Base-by-base conservation (phyloP, 805 yeast genomes). In the Saccharomycopsis malanga region DNA sequence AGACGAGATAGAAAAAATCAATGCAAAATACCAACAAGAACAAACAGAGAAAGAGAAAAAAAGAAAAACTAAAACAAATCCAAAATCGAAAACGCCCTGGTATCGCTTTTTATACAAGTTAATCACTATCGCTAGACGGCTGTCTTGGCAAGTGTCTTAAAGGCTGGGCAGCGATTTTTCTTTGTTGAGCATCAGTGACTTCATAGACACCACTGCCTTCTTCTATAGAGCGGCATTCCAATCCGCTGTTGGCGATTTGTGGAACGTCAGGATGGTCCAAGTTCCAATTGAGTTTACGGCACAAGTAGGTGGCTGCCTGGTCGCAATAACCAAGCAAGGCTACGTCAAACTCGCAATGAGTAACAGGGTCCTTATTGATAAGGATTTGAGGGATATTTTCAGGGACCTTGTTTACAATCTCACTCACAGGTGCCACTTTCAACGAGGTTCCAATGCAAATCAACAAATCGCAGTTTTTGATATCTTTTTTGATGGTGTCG, bases 371-470 rank as follows among this genome's bases (percentile, higher is more conserved):
- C 57, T 74, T 79, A 59, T 87, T 85, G 53, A 88, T 83, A 48
- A 85, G 69, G 3, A 89, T 71, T 63, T 87, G 95, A 0, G 96
- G 96, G 2, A 85, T 79, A n/a, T 74, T 62, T n/a, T 72, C 71
- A 0, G 82, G 79, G 2, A 88, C 66, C 64, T 75, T 70, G 53
- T 86, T 81, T n/a, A 86, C 89, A 49, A 88, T 85, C 45, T 86
- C 88, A 45, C 87, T 79, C 3, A 89, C 96, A 0, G 97, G 97
- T 0, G 94, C 87, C 21, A 88, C 97, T 59, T 88, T 86, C 54
- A 88, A 70, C 18, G 96, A 87, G 0, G 97, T 88, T 15, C 97
- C 97, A 30, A 88, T 81, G 61, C 95, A 83, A 4, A 88, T 71
- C 39, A 89, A 66, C 46, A 88, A 67, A 62, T 89, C 97, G 63